A percentile compares a stretch with the other conserved stretches of the same genome.
phyloP scores from a whole-genome alignment of 2,329 filamentous ascomycete genomes.

The Sarocladiaceae sp. region DNA sequence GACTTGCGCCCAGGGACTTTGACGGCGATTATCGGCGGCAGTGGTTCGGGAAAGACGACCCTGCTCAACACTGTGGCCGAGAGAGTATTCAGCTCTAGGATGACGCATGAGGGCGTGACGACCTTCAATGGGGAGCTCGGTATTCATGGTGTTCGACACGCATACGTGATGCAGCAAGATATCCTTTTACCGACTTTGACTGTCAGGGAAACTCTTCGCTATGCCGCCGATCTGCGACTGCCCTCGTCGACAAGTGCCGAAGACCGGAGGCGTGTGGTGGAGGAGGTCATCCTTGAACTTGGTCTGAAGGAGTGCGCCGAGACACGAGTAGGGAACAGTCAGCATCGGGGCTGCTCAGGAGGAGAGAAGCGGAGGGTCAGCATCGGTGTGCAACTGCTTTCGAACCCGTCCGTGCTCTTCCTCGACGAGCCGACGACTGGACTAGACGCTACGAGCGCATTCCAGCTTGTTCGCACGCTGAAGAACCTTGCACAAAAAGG shows the following conservation, averaged over 20 bases:
- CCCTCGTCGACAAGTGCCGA: constrained; percentile 55
- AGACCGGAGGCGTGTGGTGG: constrained; percentile 61
- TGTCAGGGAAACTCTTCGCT: constrained; percentile 69
- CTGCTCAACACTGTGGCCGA: constrained; percentile 68
- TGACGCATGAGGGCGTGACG: constrained; percentile 48
- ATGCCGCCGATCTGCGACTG: constrained; percentile 68
- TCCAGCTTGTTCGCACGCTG: constrained; percentile 66
- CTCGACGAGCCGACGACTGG: constrained; percentile 78
- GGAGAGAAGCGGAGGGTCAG: constrained; percentile 74
- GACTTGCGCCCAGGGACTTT: constrained; percentile 62
- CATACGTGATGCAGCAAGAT: constrained; percentile 76
- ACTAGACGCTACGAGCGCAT: constrained; percentile 72
- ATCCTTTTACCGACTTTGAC: constrained; percentile 69
- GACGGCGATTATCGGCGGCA: constrained; percentile 72
- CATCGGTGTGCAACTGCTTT: constrained; percentile 74
- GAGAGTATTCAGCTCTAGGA: constrained; percentile 53
- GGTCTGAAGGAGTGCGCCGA: constrained; percentile 74
- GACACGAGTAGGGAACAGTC: constrained; percentile 66
- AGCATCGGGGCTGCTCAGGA: constrained; percentile 72
- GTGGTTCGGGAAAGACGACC: constrained; percentile 70
- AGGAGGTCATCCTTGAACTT: constrained; percentile 72
- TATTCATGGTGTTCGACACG: constrained; percentile 52
- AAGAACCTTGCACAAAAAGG: constrained; percentile 65
- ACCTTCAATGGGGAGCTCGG: constrained; percentile 58
- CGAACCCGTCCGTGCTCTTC: constrained; percentile 73